Conservation (phyloP, 192 early-diverging fungal species). For the Rhizoclosmatium sp. region DNA sequence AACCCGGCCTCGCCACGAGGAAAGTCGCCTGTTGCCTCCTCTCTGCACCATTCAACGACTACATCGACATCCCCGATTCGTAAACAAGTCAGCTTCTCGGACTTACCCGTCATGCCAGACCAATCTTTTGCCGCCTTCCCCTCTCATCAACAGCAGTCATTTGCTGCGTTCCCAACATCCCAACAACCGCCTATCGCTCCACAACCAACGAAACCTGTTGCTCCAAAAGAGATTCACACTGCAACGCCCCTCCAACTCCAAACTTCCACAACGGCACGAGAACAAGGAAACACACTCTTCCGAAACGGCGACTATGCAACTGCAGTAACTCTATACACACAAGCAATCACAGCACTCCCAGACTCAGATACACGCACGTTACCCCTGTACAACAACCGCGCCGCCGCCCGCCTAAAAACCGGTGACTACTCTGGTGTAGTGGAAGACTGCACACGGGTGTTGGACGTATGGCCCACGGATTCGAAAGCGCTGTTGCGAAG, state of each 20-base stretch:
- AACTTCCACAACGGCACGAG: slow-evolving; percentile 39
- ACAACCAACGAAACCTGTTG: slow-evolving; percentile 1
- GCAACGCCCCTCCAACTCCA: slow-evolving; percentile 47
- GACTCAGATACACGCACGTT: slow-evolving; percentile 61
- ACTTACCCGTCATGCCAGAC: background rate
- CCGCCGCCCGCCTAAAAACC: slow-evolving; percentile 79
- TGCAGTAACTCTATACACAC: slow-evolving; percentile 75
- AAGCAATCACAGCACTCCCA: slow-evolving; percentile 71
- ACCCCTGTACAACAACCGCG: slow-evolving; percentile 85
- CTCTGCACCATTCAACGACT: background rate
- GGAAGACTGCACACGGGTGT: slow-evolving; percentile 70
- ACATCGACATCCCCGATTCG: background rate
- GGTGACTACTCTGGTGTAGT: slow-evolving; percentile 80
- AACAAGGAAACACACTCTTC: slow-evolving; percentile 81
- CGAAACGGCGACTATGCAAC: slow-evolving; percentile 90
- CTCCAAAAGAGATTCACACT: slow-evolving; percentile 42
- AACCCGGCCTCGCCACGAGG: slow-evolving; percentile 4
- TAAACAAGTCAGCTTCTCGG: background rate
- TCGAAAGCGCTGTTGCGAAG: slow-evolving; percentile 80
- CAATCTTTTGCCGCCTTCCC: slow-evolving; percentile 31
- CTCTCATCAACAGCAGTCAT: background rate
- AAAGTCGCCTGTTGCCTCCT: background rate
- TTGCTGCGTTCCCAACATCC: background rate
- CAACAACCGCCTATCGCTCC: background rate
- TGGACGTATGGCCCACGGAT: slow-evolving; percentile 64